These are phyloP conservation scores for Lojkania enalia DNA, from an alignment of 2,329 filamentous ascomycete genomes.

Conservation along the genomic window DNA sequence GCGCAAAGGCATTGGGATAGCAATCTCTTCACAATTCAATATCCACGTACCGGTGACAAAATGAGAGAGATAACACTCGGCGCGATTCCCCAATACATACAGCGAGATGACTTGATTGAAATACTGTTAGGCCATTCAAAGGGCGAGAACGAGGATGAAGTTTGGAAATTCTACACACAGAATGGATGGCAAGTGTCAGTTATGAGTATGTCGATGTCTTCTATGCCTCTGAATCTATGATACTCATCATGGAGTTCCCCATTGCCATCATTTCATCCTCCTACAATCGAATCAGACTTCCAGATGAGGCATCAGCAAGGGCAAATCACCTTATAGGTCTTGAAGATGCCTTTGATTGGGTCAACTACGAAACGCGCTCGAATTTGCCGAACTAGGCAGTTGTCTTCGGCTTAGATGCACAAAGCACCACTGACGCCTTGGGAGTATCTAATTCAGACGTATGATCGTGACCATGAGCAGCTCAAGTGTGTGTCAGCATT, in stretches of 20 bases:
- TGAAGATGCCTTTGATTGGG: not conserved
- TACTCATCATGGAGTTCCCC: not conserved
- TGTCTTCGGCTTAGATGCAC: not conserved
- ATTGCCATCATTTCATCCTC: not conserved
- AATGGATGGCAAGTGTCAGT: conserved; percentile 2
- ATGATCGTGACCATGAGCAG: not conserved
- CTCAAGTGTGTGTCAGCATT: not conserved
- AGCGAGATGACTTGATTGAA: not conserved
- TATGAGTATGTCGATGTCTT: not conserved
- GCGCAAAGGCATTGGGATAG: not conserved
- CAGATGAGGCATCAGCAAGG: not conserved
- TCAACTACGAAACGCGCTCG: not conserved
- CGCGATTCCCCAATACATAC: not conserved
- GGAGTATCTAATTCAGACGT: not conserved
- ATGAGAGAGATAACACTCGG: not conserved
- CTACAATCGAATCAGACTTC: not conserved
- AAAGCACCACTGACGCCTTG: not conserved
- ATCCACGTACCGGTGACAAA: not conserved
- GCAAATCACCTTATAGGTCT: not conserved
- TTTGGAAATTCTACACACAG: not conserved
- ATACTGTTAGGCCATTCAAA: not conserved
- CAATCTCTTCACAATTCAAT: not conserved
- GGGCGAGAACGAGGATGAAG: not conserved
- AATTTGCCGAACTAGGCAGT: not conserved
- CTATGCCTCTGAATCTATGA: not conserved